phyloP scores from a whole-genome alignment of 2,329 filamentous ascomycete genomes.

The Shiraia bambusicola region DNA sequence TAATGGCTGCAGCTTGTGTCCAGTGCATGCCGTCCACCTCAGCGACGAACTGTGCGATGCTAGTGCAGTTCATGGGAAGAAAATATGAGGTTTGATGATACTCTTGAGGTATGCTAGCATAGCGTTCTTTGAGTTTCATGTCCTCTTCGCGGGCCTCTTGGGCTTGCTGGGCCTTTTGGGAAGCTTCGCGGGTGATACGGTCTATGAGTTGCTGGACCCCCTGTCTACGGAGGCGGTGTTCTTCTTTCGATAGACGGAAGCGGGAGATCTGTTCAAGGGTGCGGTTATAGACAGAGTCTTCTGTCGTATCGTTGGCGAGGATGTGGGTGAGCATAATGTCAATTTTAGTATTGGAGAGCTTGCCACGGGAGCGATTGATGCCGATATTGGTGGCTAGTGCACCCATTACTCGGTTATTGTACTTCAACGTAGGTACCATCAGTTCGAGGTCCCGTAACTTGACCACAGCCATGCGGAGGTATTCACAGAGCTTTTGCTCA shows the following conservation, averaged over 20 bases:
- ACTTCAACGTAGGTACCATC: conserved; percentile 1
- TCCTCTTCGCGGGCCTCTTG: too few species aligned
- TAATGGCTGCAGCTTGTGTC: background rate
- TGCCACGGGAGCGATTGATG: background rate
- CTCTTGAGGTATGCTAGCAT: too few species aligned
- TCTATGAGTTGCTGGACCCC: background rate
- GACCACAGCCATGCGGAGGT: background rate
- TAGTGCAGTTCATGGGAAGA: background rate
- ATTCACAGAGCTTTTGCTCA: background rate
- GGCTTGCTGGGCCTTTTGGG: too few species aligned
- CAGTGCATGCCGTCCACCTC: background rate
- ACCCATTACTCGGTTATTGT: conserved; percentile 2
- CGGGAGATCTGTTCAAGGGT: background rate
- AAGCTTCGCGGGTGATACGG: background rate
- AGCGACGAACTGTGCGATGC: background rate
- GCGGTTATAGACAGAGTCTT: background rate
- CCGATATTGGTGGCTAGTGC: conserved; percentile 5
- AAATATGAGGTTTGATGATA: background rate
- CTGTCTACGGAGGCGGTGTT: too few species aligned
- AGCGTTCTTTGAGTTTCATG: too few species aligned
- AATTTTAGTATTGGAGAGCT: background rate
- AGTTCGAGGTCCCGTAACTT: background rate
- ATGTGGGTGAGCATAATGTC: conserved; percentile 4
- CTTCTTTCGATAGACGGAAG: background rate
- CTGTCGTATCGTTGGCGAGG: background rate